A percentile compares a stretch with the other conserved stretches of the same genome.
Conservation (phyloP, 2,329 filamentous ascomycete species). For the Colletotrichum higginsianum region DNA sequence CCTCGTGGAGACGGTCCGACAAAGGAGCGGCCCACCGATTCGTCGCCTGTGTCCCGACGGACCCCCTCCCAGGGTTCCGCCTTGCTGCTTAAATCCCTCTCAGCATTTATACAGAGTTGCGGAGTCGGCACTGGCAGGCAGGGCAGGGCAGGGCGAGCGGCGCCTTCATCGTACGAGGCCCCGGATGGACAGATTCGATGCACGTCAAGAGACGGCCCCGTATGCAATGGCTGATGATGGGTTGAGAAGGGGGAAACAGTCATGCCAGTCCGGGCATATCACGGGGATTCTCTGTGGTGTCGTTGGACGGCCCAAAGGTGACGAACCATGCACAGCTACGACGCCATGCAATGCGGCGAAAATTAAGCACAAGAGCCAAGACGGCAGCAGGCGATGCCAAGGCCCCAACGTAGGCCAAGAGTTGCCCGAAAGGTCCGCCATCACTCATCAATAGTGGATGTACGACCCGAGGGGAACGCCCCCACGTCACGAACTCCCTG, state of each 20-base stretch:
- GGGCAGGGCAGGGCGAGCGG: constrained; percentile 19
- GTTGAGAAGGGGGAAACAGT: constrained; percentile 4
- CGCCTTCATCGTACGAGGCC: constrained; percentile 8
- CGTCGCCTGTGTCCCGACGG: constrained; percentile 4
- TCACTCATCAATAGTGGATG: constrained; percentile 2
- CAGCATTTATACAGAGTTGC: constrained; percentile 7
- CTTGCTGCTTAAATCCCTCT: constrained; percentile 33
- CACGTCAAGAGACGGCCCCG: background rate
- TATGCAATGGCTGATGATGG: constrained; percentile 21
- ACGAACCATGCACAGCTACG: constrained; percentile 3
- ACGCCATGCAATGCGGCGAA: constrained; percentile 41
- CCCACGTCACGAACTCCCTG: constrained; percentile 37
- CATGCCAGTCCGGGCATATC: background rate
- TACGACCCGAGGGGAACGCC: constrained; percentile 18
- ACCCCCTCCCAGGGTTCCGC: constrained; percentile 31
- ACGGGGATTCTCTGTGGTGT: constrained; percentile 15
- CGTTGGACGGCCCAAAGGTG: constrained; percentile 14
- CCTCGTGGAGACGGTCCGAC: constrained; percentile 33
- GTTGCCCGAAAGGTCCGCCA: constrained; percentile 12
- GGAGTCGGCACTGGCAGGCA: constrained; percentile 15
- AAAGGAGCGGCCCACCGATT: constrained; percentile 23
- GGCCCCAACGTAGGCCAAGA: constrained; percentile 35
- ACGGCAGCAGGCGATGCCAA: constrained; percentile 38
- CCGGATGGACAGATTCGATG: background rate
- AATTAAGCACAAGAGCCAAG: constrained; percentile 40